Evolutionary conservation across 345 rosid species (phyloP), one percentile per base, ranked within the genome.

Genomic region (Salix caprea): DNA sequence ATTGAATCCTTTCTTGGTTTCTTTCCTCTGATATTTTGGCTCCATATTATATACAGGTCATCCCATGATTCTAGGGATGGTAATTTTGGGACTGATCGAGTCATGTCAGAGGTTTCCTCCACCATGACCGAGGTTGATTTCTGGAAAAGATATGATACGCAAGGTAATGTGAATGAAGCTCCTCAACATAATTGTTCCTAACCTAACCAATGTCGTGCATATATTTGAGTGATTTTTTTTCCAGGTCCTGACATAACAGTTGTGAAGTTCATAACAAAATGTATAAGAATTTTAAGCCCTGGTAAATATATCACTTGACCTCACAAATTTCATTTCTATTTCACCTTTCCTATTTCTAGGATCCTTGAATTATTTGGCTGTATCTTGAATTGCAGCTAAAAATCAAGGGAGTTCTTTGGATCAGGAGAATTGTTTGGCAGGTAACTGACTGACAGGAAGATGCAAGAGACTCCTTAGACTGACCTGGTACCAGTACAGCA

Each of bases 241-340:
- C 61, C 89, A 92, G 94, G 92, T 46, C 61, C 88, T 2, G 91
- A 87, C 70, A 32, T 76, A 75, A 86, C 93, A 70, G 79, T 90
- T 37, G 80, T 90, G 73, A 90, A 83, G 83, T 89, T 93, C 50
- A 71, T 86, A 76, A 86, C 92, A 69, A 90, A 90, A 82, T 87
- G 91, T 82, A 70, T 89, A 78, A 83, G 81, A 70, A 92, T 92
- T 73, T 77, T 88, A 72, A 90, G 91, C 81, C 94, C 97, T 56
- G 89, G 97, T 92, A 88, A 80, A 66, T 70, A 60, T 68, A 60
- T 68, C 40, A 50, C 54, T 72, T 12, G 34, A 58, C 37, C 36
- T 50, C 32, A 26, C 16, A 12, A 26, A 15, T 23, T 2, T 46
- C 9, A 39, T n/a, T 48, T 58, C 64, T 64, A 52, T 36, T 36